Percentiles rank a stretch among this genome's conserved stretches.
Conservation (phyloP, 2,329 filamentous ascomycete species). For the Pezicula carpinea region DNA sequence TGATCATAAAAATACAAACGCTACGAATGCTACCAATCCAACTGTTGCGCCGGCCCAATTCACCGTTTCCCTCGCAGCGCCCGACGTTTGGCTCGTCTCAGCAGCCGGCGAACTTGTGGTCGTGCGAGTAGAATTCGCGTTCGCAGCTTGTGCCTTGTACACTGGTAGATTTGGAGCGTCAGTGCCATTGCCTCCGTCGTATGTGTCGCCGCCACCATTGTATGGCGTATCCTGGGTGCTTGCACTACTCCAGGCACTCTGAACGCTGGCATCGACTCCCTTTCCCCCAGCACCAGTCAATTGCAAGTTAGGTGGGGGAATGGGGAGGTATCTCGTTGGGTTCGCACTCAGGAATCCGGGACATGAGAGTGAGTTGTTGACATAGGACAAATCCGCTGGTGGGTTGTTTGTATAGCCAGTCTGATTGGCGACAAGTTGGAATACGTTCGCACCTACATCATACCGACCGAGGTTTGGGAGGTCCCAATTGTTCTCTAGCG, state of each 20-base stretch:
- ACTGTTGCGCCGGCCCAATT: background rate
- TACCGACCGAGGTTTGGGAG: constrained; percentile 39
- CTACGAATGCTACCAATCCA: background rate
- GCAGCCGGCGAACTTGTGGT: constrained; percentile 1
- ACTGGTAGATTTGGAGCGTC: constrained; percentile 31
- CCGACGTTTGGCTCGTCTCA: background rate
- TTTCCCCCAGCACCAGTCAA: constrained; percentile 39
- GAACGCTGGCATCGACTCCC: constrained; percentile 32
- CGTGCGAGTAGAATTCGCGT: constrained; percentile 14
- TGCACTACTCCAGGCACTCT: constrained; percentile 27
- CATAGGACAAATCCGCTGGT: constrained; percentile 29
- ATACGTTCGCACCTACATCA: constrained; percentile 36
- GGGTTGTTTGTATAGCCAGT: constrained; percentile 26
- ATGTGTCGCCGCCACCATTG: constrained; percentile 39
- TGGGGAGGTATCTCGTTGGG: constrained; percentile 23
- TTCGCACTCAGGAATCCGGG: constrained; percentile 33
- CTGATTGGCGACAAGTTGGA: constrained; percentile 23
- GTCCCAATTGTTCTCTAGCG: constrained; percentile 38
- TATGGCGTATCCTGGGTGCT: constrained; percentile 34
- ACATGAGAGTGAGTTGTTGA: constrained; percentile 41
- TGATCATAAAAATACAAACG: background rate
- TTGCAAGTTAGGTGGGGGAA: constrained; percentile 39
- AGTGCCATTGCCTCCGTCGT: constrained; percentile 33
- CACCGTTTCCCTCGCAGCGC: background rate
- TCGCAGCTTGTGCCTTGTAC: constrained; percentile 31